Conservation (phyloP, 2,329 filamentous ascomycete species). For the Nemania serpens region DNA sequence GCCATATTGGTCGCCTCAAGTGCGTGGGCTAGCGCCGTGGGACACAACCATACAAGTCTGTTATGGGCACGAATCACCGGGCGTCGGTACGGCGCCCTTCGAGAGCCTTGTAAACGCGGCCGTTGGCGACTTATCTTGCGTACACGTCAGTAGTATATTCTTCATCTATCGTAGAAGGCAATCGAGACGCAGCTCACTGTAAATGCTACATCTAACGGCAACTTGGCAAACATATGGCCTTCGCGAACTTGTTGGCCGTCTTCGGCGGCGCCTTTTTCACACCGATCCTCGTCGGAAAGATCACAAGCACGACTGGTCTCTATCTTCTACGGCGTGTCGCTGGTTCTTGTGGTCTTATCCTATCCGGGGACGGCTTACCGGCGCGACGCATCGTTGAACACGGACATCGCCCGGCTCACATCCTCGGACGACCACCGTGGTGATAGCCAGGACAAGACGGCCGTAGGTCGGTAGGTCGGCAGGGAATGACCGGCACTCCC, state of each 20-base stretch:
- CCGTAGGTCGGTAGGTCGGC: neutral
- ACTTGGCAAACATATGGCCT: slow-evolving; percentile 84
- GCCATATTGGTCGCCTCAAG: slow-evolving; percentile 74
- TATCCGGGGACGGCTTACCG: slow-evolving; percentile 84
- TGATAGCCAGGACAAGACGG: slow-evolving; percentile 2
- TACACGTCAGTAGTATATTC: slow-evolving; percentile 64
- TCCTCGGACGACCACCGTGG: slow-evolving; percentile 5
- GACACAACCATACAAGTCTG: slow-evolving; percentile 71
- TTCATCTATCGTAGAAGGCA: neutral
- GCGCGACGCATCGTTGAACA: slow-evolving; percentile 70
- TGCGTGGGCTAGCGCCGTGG: slow-evolving; percentile 75
- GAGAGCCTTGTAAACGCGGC: slow-evolving; percentile 88
- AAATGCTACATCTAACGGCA: slow-evolving; percentile 50
- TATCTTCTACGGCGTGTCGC: slow-evolving; percentile 74
- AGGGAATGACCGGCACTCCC: neutral
- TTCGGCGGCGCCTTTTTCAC: slow-evolving; percentile 68
- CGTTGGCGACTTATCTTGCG: slow-evolving; percentile 88
- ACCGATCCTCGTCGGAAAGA: slow-evolving; percentile 88
- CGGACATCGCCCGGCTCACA: slow-evolving; percentile 58
- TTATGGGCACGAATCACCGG: slow-evolving; percentile 82
- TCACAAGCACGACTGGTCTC: slow-evolving; percentile 75
- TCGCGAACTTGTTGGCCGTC: slow-evolving; percentile 65
- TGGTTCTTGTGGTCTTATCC: slow-evolving; percentile 76
- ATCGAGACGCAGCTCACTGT: too few relatives aligned
- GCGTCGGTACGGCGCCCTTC: slow-evolving; percentile 84